A percentile compares a stretch with the other conserved stretches of the same genome.
Evolutionary conservation across 1,139 yeast genomes (phyloP).

Genomic region (Barnettozyma hawaiiensis): DNA sequence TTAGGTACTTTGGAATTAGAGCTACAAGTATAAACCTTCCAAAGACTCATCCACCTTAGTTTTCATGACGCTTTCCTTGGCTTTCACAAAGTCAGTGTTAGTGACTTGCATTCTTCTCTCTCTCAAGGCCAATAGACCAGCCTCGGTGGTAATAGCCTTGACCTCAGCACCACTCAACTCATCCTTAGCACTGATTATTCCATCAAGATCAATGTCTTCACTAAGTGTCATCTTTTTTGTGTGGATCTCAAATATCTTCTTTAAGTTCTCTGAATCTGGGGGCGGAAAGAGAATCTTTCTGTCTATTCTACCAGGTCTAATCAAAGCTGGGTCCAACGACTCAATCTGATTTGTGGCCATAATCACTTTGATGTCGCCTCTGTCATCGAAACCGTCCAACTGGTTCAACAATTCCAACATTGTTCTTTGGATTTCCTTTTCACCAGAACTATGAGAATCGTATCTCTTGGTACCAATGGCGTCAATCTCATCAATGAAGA

Average conservation of each 20-base stretch:
- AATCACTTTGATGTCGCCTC: slow-evolving; percentile 97
- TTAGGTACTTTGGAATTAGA: background rate
- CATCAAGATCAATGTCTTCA: slow-evolving; percentile 84
- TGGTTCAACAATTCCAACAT: slow-evolving; percentile 96
- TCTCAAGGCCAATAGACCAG: slow-evolving; percentile 91
- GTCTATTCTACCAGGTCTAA: slow-evolving; percentile 98
- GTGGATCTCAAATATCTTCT: slow-evolving; percentile 89
- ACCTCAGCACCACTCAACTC: slow-evolving; percentile 98
- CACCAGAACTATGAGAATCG: slow-evolving; percentile 95
- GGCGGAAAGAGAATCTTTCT: slow-evolving; percentile 94
- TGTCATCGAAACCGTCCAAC: slow-evolving; percentile 95
- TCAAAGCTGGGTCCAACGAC: slow-evolving; percentile 92
- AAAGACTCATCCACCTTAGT: slow-evolving; percentile 96
- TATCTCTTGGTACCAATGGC: slow-evolving; percentile 98
- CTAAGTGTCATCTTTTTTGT: slow-evolving; percentile 92
- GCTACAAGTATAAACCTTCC: slow-evolving; percentile 84
- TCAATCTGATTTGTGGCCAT: slow-evolving; percentile 99
- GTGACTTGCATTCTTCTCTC: slow-evolving; percentile 98
- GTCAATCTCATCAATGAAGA: slow-evolving; percentile 97
- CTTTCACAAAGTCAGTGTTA: slow-evolving; percentile 89
- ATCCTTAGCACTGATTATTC: slow-evolving; percentile 85
- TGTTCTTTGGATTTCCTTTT: slow-evolving; percentile 96
- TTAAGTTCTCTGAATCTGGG: slow-evolving; percentile 90
- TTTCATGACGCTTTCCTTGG: slow-evolving; percentile 95
- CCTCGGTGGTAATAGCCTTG: slow-evolving; percentile 97